Base-by-base conservation (phyloP, 768 basidiomycete genomes). In the Phlegmacium glaucopus region DNA sequence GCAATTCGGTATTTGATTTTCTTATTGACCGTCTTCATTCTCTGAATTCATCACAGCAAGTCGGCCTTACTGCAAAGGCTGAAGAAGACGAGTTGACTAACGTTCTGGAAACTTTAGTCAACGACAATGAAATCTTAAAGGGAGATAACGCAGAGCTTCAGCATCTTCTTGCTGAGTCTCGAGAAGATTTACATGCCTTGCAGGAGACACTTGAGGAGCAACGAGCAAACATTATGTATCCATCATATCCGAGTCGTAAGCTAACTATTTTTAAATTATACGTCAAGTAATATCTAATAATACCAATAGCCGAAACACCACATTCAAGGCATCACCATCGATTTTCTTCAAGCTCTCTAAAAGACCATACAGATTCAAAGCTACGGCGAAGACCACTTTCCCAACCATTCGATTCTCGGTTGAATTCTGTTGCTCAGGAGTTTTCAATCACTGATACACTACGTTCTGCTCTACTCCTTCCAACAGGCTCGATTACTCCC, bases 61-160 rank as follows among this genome's bases (percentile, higher is more conserved):
- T 71, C 15, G 66, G 70, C 18, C 59, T 67, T 42, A 63, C 74
- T 28, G 68, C 72, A 11, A 61, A 68, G 51, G 59, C 64, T 18
- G 80, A 82, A 40, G 74, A 83, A 44, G 64, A 76, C 12, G 86
- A 88, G 56, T 67, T 90, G 13, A 81, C 75, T 28, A 70, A 74
- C 45, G 82, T 93, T 10, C 69, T 96, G 11, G 90, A 92, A 61
- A 82, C 85, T n/a, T 72, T 95, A 26, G 91, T 94, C 7, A 80
- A 83, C 28, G 89, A 90, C 57, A 95, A 93, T 56, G 89, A 94
- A 54, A 74, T 75, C 18, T 68, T 94, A 44, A 90, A 89, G 63
- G 82, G 80, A 15, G 90, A 92, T 57, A 91, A 89, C 49, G 75
- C 78, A 6, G 90, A 95, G 59, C 66, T 95, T 40, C 85, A 88